Evolutionary conservation across 164 flowering plant genomes (phyloP).

Genomic region (Malania oleifera): DNA sequence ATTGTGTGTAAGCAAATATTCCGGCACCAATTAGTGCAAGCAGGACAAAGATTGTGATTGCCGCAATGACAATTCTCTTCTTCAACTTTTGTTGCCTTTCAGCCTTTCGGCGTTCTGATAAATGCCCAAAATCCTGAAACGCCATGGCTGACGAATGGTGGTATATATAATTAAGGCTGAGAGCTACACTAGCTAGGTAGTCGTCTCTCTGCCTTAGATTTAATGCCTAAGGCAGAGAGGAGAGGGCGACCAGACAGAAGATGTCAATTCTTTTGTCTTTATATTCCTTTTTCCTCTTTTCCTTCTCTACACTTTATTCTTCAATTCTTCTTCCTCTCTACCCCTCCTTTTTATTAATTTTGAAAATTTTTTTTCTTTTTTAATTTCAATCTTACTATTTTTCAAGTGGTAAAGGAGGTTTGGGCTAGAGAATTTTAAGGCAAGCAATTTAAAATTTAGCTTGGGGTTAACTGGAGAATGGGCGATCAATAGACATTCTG

Average conservation of each 20-base stretch:
- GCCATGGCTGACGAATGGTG: slow-evolving; percentile 29
- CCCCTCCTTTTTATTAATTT: too few species aligned
- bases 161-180: too few species aligned
- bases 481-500: too few species aligned
- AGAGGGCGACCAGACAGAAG: slow-evolving; percentile 3
- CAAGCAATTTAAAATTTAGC: slow-evolving; percentile 14
- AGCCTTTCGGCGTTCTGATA: slow-evolving; percentile 33
- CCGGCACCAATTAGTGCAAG: slow-evolving; percentile 21
- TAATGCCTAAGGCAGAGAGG: slow-evolving; percentile 27
- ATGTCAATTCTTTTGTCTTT: too few species aligned
- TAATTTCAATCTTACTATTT: too few species aligned
- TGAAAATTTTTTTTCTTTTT: too few species aligned
- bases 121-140: slow-evolving; percentile 47
- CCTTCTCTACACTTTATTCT: neutral
- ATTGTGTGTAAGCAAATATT: slow-evolving; percentile 8
- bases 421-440: slow-evolving; percentile 50
- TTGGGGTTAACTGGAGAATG: too few species aligned
- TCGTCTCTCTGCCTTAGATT: slow-evolving; percentile 26
- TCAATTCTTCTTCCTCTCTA: neutral
- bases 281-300: slow-evolving; percentile 5
- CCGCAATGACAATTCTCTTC: slow-evolving; percentile 27
- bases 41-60: slow-evolving; percentile 13
- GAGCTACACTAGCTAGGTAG: too few species aligned
- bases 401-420: slow-evolving; percentile 1
- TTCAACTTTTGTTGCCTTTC: slow-evolving; percentile 28